phyloP scores from a whole-genome alignment of 176 grass and related monocot species.

The Calamus simplicifolius region DNA sequence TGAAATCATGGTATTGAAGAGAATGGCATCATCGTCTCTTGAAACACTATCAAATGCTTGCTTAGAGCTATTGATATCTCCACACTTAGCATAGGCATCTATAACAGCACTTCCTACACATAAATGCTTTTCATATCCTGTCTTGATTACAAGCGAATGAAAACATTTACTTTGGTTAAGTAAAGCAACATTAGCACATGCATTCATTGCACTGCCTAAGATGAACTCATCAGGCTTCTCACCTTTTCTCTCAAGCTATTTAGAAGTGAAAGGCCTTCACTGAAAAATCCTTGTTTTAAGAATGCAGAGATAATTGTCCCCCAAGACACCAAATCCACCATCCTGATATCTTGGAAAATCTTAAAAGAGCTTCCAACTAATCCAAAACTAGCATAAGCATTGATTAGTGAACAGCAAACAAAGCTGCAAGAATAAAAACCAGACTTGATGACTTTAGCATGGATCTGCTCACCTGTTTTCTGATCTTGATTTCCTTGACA shows the following conservation, averaged over 20 bases:
- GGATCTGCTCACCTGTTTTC: conserved; percentile 30
- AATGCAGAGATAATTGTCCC: conserved; percentile 40
- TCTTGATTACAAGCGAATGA: conserved; percentile 36
- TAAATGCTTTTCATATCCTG: conserved; percentile 29
- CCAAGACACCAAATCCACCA: conserved; percentile 42
- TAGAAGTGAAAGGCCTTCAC: conserved; percentile 29
- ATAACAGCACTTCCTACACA: conserved; percentile 37
- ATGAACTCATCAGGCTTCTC: conserved; percentile 43
- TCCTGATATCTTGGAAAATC: conserved; percentile 18
- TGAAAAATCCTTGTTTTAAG: conserved; percentile 25
- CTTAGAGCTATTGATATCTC: conserved; percentile 31
- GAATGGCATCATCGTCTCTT: conserved; percentile 20
- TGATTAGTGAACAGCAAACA: conserved; percentile 39
- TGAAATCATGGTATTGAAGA: conserved; percentile 58
- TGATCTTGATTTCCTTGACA: conserved; percentile 20
- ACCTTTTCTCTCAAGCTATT: conserved; percentile 19
- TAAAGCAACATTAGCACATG: conserved; percentile 34
- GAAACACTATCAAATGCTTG: conserved; percentile 19
- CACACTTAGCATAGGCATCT: conserved; percentile 55
- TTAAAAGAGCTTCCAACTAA: conserved; percentile 23
- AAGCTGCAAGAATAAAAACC: conserved; percentile 36
- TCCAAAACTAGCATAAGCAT: conserved; percentile 24
- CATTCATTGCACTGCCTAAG: conserved; percentile 30
- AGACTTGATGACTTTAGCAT: conserved; percentile 35
- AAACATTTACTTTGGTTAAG: conserved; percentile 34